Base-by-base conservation (phyloP, 352 stramenopile genomes). In the Phytophthora hibernalis region DNA sequence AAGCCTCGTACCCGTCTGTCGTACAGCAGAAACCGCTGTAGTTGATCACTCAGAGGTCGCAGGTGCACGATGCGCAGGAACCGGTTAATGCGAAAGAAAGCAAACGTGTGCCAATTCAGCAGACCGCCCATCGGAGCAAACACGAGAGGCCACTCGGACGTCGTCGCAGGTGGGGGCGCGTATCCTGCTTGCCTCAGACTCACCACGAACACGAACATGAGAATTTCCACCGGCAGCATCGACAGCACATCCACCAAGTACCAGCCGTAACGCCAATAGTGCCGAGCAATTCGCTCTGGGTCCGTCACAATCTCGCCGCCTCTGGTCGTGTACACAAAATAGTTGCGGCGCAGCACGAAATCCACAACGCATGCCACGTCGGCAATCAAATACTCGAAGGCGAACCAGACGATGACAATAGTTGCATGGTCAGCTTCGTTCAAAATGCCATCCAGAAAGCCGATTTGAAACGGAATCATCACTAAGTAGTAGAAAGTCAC, bases 401-500 rank as follows among this genome's bases (percentile, higher is more conserved):
- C 51, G 44, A 88, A 90, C 66, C 72, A 87, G 1, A 65, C 1
- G 22, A 73, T 43, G 20, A 92, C 63, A 1, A 74, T 9, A 1
- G 30, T 7, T 24, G 65, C 51, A 35, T 79, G 69, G 1, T 26
- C 45, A 0, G 55, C 54, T 24, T 79, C 60, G 26, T 80, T 84
- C 42, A 91, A 61, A 58, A 77, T 59, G 10, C 76, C 69, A 54
- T 86, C 69, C 35, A 90, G 61, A 51, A 92, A 92, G 2, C 74
- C 65, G 20, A 83, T 68, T n/a, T 85, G 84, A 38, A 91, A 80
- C 13, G 84, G 84, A 4, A 89, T 76, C 3, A 82, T 44, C 6
- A 87, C 15, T 11, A 85, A 53, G 55, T 89, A 89, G 48, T 91
- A 91, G 2, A 83, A 28, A 16, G 77, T 86, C 56, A 88, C 72